These are phyloP conservation scores for Sordaria brevicollis DNA, from an alignment of 495 filamentous ascomycete genomes.

Conservation along the genomic window DNA sequence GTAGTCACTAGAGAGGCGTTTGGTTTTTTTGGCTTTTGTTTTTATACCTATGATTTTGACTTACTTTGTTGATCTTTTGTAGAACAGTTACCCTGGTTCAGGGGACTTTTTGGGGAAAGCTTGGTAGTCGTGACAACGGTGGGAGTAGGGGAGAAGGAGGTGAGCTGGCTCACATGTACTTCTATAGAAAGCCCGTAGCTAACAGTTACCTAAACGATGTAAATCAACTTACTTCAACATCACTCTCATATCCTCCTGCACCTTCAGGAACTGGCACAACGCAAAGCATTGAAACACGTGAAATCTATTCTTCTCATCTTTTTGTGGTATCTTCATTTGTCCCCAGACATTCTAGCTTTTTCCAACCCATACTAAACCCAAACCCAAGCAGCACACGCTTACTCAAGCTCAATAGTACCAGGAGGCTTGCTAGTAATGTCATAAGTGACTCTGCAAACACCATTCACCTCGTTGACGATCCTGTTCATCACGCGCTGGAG, in stretches of 20 bases:
- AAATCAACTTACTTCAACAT: background rate
- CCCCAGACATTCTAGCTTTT: background rate
- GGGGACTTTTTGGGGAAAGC: too few species aligned
- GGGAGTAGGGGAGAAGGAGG: too few species aligned
- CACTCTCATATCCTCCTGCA: background rate
- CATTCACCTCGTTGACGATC: conserved; percentile 81
- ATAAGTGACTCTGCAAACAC: conserved; percentile 37
- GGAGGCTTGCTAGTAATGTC: conserved; percentile 73
- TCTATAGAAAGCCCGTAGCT: background rate
- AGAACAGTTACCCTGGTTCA: too few species aligned
- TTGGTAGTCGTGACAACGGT: too few species aligned
- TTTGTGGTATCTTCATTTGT: background rate
- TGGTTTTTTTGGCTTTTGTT: too few species aligned
- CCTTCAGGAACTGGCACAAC: background rate
- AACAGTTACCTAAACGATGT: background rate
- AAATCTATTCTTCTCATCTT: background rate
- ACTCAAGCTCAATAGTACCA: conserved; percentile 70
- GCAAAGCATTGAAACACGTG: background rate
- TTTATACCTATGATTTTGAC: too few species aligned
- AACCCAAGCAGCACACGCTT: conserved; percentile 8
- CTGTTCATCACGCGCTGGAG: conserved; percentile 55
- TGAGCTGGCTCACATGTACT: background rate
- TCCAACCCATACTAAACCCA: background rate
- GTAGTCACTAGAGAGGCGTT: too few species aligned
- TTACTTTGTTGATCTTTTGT: too few species aligned